phyloP scores from a whole-genome alignment of 148 eudicot genomes.

The Spergularia marina region DNA sequence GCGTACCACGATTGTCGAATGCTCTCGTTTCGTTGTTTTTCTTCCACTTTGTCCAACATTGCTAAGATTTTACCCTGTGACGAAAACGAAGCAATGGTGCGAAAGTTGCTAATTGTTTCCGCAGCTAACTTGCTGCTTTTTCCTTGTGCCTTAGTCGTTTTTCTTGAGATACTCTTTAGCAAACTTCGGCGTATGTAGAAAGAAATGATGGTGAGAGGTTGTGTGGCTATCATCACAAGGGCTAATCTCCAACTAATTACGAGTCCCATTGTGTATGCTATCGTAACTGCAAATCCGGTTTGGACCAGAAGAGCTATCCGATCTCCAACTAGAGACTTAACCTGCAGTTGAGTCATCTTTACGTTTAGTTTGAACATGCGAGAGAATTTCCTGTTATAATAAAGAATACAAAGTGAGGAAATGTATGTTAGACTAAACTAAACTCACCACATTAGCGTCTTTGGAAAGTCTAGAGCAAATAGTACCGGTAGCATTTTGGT shows the following conservation, averaged over 20 bases:
- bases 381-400: too few species aligned
- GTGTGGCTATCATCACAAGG: constrained; percentile 63
- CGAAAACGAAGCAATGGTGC: constrained; percentile 70
- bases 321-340: constrained; percentile 81
- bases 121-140: constrained; percentile 76
- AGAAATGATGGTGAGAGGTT: constrained; percentile 56
- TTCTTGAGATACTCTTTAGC: constrained; percentile 62
- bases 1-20: constrained; percentile 61
- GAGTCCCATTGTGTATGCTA: constrained; percentile 71
- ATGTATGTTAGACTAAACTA: not conserved
- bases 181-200: constrained; percentile 58
- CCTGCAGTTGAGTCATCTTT: constrained; percentile 35
- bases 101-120: constrained; percentile 71
- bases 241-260: constrained; percentile 78
- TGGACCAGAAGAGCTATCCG: constrained; percentile 69
- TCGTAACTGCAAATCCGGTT: constrained; percentile 56
- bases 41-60: constrained; percentile 63
- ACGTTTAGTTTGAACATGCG: too few species aligned
- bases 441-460: constrained; percentile 90
- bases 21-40: constrained; percentile 61
- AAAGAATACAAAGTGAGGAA: too few species aligned
- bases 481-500: constrained; percentile 76
- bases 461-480: constrained; percentile 77
- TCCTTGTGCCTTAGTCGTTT: constrained; percentile 62
- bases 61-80: constrained; percentile 58